Evolutionary conservation across 2,329 filamentous ascomycete genomes (phyloP).

Genomic region (Fonsecaea pedrosoi): DNA sequence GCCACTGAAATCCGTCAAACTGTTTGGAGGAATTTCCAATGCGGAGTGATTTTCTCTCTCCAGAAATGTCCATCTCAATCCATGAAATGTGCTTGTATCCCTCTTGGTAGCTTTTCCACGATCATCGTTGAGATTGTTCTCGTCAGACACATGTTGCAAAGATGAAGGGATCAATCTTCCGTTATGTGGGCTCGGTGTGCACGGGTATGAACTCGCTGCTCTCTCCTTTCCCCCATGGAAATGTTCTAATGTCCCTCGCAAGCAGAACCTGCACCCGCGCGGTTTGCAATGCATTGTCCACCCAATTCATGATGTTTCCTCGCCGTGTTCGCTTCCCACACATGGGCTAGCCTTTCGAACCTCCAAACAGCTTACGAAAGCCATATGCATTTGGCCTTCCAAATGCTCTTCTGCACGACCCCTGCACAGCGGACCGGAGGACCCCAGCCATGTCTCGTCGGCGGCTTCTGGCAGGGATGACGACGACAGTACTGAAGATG

Average conservation of each 20-base stretch:
- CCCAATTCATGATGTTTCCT: conserved; percentile 5
- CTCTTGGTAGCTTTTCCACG: background rate
- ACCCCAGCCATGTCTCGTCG: background rate
- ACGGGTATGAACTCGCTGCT: conserved; percentile 5
- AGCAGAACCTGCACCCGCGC: conserved; percentile 16
- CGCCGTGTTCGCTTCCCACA: background rate
- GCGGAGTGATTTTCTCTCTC: background rate
- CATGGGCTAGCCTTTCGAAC: background rate
- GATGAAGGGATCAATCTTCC: conserved; percentile 18
- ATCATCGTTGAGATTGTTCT: conserved; percentile 1
- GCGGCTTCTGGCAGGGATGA: background rate
- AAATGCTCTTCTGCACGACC: background rate
- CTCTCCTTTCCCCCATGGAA: background rate
- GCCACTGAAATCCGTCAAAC: background rate
- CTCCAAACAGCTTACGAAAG: background rate
- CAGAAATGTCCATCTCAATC: background rate
- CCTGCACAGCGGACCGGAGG: conserved; percentile 1
- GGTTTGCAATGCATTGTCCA: background rate
- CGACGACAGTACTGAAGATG: background rate
- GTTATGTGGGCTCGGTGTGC: conserved; percentile 23
- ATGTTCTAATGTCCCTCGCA: conserved; percentile 10
- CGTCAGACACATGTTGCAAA: conserved; percentile 19
- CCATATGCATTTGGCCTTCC: background rate
- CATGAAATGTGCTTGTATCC: background rate
- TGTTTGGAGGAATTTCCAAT: background rate